phyloP scores from a whole-genome alignment of 441 rosid genomes.

The Adansonia madagascariensis region DNA sequence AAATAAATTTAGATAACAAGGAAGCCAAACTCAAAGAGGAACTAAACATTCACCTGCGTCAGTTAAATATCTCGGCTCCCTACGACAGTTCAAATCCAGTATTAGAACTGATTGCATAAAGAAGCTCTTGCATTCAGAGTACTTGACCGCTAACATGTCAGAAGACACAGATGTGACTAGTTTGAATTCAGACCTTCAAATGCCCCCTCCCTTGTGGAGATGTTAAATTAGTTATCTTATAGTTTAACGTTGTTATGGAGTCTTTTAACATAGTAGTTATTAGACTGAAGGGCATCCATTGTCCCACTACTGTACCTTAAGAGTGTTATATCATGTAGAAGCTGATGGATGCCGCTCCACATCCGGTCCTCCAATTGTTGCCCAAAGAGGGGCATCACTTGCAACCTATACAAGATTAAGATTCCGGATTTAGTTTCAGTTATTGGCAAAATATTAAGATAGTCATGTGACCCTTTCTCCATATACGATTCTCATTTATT shows the following conservation, averaged over 20 bases:
- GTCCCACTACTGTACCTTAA: constrained; percentile 59
- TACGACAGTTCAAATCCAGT: constrained; percentile 98
- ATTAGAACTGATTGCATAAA: constrained; percentile 92
- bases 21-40: constrained; percentile 19
- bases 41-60: constrained; percentile 41
- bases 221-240: neutral
- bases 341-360: constrained; percentile 99
- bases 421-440: constrained; percentile 25
- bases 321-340: constrained; percentile 98
- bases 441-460: neutral
- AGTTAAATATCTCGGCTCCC: constrained; percentile 34
- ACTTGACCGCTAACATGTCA: constrained; percentile 85
- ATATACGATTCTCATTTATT: neutral
- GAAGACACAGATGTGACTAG: constrained; percentile 33
- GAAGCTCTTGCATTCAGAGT: constrained; percentile 87
- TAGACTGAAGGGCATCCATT: neutral
- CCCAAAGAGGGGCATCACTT: constrained; percentile 93
- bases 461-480: neutral
- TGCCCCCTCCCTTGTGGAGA: neutral
- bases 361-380: constrained; percentile 93
- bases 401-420: constrained; percentile 61
- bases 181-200: neutral
- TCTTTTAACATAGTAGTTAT: neutral
- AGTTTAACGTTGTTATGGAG: neutral
- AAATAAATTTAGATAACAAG: constrained; percentile 17